Evolutionary conservation across 768 basidiomycete species (phyloP).

Genomic region (Gloeophyllum trabeum): DNA sequence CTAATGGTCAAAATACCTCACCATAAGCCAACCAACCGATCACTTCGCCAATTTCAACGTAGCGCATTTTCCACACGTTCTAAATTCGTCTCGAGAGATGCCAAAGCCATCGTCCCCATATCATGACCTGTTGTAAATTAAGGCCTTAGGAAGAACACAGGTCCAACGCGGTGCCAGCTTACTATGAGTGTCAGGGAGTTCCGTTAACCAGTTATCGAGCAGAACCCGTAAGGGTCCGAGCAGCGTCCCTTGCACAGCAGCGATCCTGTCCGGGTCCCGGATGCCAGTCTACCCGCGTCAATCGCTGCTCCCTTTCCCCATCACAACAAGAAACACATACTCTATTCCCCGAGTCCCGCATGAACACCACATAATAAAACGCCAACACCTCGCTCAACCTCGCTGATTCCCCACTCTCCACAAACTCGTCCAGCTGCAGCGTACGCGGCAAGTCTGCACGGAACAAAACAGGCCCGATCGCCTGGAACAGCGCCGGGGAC

Average conservation of each 20-base stretch:
- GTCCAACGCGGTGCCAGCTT: neutral
- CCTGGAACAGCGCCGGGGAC: constrained; percentile 40
- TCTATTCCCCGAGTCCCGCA: constrained; percentile 44
- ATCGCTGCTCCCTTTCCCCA: neutral
- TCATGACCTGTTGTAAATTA: constrained; percentile 1
- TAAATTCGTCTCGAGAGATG: constrained; percentile 6
- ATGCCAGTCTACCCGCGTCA: constrained; percentile 20
- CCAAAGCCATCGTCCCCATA: constrained; percentile 2
- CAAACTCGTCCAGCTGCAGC: constrained; percentile 24
- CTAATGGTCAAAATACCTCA: neutral
- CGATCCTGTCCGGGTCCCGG: constrained; percentile 10
- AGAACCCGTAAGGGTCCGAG: constrained; percentile 9
- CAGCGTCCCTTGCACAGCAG: constrained; percentile 7
- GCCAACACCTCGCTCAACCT: constrained; percentile 57
- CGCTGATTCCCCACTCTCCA: constrained; percentile 46
- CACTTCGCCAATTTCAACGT: neutral
- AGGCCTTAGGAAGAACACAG: neutral
- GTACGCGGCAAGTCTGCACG: constrained; percentile 6
- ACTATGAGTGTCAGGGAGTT: neutral
- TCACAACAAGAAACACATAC: constrained; percentile 21
- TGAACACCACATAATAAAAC: constrained; percentile 55
- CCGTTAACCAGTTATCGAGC: constrained; percentile 11
- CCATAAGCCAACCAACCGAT: neutral
- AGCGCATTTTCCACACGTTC: constrained; percentile 2
- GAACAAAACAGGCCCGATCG: constrained; percentile 49